Conservation (phyloP, 352 stramenopile genomes). For the Phytophthora lateralis region DNA sequence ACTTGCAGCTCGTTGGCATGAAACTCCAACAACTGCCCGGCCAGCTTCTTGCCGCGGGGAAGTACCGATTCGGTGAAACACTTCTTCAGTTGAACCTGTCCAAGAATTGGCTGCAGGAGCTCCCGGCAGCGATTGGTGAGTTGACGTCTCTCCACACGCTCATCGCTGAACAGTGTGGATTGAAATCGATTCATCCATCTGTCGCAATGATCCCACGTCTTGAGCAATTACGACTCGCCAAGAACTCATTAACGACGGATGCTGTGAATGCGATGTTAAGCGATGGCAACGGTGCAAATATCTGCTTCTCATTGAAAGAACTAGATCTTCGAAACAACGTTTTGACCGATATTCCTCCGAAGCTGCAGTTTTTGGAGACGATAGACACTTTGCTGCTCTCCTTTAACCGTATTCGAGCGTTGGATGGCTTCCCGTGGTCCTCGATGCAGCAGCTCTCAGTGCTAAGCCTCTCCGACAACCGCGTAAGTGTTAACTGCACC, state of each 20-base stretch:
- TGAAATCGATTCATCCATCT: slow-evolving; percentile 56
- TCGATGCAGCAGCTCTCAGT: slow-evolving; percentile 68
- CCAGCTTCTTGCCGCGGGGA: slow-evolving; percentile 42
- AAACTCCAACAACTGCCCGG: slow-evolving; percentile 51
- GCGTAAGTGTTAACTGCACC: slow-evolving; percentile 35
- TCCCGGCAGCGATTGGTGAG: slow-evolving; percentile 58
- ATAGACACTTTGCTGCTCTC: slow-evolving; percentile 76
- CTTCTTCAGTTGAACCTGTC: slow-evolving; percentile 72
- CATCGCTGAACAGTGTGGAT: slow-evolving; percentile 64
- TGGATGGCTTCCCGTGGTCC: slow-evolving; percentile 67
- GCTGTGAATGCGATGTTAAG: slow-evolving; percentile 53
- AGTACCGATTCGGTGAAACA: slow-evolving; percentile 59
- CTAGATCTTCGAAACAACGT: slow-evolving; percentile 78
- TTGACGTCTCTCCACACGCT: slow-evolving; percentile 67
- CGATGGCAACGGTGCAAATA: slow-evolving; percentile 22
- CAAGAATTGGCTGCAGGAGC: slow-evolving; percentile 60
- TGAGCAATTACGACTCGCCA: slow-evolving; percentile 66
- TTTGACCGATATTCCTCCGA: slow-evolving; percentile 52
- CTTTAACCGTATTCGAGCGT: slow-evolving; percentile 61
- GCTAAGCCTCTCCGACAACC: slow-evolving; percentile 69
- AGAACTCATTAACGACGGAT: slow-evolving; percentile 72
- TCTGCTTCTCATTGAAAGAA: slow-evolving; percentile 64
- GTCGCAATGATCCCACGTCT: slow-evolving; percentile 61
- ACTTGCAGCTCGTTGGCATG: slow-evolving; percentile 62
- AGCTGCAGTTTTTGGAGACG: slow-evolving; percentile 45